These are phyloP conservation scores for Poa annua DNA, from an alignment of 176 grass and related monocot genomes.

Conservation along the genomic window DNA sequence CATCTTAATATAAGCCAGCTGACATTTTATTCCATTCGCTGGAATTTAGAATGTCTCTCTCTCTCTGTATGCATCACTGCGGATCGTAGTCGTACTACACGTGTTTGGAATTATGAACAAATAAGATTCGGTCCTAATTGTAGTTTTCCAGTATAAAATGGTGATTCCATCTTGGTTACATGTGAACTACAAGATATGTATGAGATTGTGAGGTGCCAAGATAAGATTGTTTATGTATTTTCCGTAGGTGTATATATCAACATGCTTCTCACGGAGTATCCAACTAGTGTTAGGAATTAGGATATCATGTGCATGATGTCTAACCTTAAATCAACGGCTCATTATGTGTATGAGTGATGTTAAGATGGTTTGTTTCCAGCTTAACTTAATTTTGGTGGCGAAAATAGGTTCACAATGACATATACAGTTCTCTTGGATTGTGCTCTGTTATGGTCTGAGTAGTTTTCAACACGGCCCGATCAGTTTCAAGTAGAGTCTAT, in stretches of 20 bases:
- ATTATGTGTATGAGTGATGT: background rate
- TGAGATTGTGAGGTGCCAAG: background rate
- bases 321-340: background rate
- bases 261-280: background rate
- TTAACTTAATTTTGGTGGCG: background rate
- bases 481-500: background rate
- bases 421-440: background rate
- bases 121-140: background rate
- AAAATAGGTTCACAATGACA: background rate
- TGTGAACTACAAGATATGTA: background rate
- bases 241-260: background rate
- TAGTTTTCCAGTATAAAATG: background rate
- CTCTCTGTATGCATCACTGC: conserved; percentile 7
- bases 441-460: background rate
- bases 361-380: background rate
- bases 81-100: background rate
- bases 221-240: background rate
- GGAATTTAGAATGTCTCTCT: background rate
- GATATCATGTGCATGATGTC: background rate
- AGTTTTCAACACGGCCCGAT: background rate
- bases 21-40: background rate
- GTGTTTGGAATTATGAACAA: background rate
- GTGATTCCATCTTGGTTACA: background rate
- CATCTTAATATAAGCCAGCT: background rate
- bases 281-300: background rate